These are phyloP conservation scores for Pichia thaimueangensis DNA, from an alignment of 805 yeast genomes.

Conservation along the genomic window DNA sequence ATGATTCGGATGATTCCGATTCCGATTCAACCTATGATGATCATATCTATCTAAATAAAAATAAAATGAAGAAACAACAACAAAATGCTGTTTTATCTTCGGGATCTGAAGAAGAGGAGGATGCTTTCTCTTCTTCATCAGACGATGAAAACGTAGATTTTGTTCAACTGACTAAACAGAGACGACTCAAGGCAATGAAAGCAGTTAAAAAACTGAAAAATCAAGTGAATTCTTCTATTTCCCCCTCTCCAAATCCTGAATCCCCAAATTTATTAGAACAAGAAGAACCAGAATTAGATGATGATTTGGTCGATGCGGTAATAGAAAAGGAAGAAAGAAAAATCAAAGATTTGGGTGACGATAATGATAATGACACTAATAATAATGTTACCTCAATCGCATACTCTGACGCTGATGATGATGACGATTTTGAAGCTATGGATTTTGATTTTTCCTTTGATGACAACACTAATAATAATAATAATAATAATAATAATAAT, in stretches of 20 bases:
- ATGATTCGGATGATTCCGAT: neutral
- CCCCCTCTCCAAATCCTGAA: constrained; percentile 4
- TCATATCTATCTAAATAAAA: constrained; percentile 8
- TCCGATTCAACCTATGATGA: constrained; percentile 12
- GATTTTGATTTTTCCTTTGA: constrained; percentile 17
- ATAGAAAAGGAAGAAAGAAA: constrained; percentile 37
- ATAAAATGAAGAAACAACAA: constrained; percentile 15
- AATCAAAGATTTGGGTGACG: constrained; percentile 22
- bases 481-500: constrained; percentile 22
- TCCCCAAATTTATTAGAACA: constrained; percentile 18
- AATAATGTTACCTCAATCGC: neutral
- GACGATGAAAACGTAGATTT: constrained; percentile 67
- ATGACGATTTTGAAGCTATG: constrained; percentile 22
- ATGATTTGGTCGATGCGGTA: constrained; percentile 36
- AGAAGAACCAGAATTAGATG: constrained; percentile 36
- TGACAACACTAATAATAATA: constrained; percentile 31
- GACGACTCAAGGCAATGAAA: constrained; percentile 50
- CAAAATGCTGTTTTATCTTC: constrained; percentile 1
- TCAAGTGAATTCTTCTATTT: constrained; percentile 6
- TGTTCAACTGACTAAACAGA: constrained; percentile 63
- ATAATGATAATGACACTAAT: constrained; percentile 18
- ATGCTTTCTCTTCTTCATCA: constrained; percentile 36
- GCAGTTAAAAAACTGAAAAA: constrained; percentile 31
- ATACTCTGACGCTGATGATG: constrained; percentile 3
- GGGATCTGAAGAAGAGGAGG: constrained; percentile 30